Percentiles rank a stretch among this genome's conserved stretches.
phyloP scores from a whole-genome alignment of 768 basidiomycete species.

The Leucosporidium creatinivorum region DNA sequence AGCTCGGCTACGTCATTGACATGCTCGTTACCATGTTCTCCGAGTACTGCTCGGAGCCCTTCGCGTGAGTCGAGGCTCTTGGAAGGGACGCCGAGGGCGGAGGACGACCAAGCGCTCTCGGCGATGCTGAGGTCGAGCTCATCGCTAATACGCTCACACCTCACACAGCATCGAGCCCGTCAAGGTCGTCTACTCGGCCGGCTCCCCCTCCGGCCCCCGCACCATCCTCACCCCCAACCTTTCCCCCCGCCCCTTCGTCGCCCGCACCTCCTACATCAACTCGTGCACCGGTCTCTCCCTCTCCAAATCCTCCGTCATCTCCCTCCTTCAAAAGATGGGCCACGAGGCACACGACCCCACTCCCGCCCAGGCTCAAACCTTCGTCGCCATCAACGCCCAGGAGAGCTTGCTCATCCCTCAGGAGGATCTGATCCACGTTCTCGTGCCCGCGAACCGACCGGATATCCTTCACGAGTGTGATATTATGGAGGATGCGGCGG shows the following conservation, averaged over 20 bases:
- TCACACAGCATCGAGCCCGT: conserved; percentile 79
- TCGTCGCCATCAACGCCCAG: conserved; percentile 19
- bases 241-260: conserved; percentile 59
- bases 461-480: conserved; percentile 98
- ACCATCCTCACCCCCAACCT: conserved; percentile 73
- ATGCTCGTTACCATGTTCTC: conserved; percentile 97
- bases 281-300: conserved; percentile 83
- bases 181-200: conserved; percentile 66
- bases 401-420: conserved; percentile 14
- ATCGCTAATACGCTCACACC: neutral
- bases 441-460: conserved; percentile 87
- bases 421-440: conserved; percentile 62
- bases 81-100: too few species aligned
- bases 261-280: conserved; percentile 87
- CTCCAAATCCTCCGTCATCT: conserved; percentile 56
- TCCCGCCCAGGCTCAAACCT: neutral
- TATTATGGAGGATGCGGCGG: conserved; percentile 94
- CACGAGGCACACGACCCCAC: conserved; percentile 47
- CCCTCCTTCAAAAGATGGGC: conserved; percentile 77
- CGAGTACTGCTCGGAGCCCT: conserved; percentile 86
- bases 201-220: conserved; percentile 52
- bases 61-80: conserved; percentile 57
- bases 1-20: conserved; percentile 89
- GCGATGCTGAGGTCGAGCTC: neutral
- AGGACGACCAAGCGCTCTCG: neutral